Percentiles rank a stretch among this genome's conserved stretches.
phyloP scores from a whole-genome alignment of 2,329 filamentous ascomycete species.

The Coniella vitis region DNA sequence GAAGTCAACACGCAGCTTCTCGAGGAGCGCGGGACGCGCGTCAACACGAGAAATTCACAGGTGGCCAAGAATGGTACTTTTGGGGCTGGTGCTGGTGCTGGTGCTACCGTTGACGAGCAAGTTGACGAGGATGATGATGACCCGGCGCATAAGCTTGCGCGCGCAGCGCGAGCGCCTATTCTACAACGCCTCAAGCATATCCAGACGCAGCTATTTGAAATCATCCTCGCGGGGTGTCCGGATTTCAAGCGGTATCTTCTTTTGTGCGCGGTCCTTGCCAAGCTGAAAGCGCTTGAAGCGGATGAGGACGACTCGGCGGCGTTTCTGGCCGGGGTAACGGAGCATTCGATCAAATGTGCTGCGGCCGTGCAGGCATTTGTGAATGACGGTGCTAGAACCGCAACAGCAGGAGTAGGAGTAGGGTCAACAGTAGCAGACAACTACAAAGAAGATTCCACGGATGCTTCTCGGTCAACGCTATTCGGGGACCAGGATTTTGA shows the following conservation, averaged over 20 bases:
- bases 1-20: constrained; percentile 8
- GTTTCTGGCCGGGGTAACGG: not conserved
- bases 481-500: not conserved
- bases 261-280: not conserved
- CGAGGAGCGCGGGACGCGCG: not conserved
- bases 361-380: not conserved
- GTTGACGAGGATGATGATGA: not conserved
- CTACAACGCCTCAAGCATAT: constrained; percentile 4
- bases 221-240: constrained; percentile 4
- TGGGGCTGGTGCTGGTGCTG: too few relatives aligned
- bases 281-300: constrained; percentile 6
- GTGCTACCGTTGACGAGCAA: too few relatives aligned
- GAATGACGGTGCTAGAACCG: not conserved
- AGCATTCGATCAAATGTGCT: constrained; percentile 1
- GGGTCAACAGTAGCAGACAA: too few relatives aligned
- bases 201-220: constrained; percentile 4
- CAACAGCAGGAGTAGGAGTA: too few relatives aligned
- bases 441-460: too few relatives aligned
- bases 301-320: not conserved
- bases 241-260: constrained; percentile 4
- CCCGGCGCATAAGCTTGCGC: constrained; percentile 3
- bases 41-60: too few relatives aligned
- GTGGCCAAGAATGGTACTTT: too few relatives aligned
- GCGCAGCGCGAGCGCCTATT: constrained; percentile 3
- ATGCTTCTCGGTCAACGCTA: not conserved